A percentile compares a stretch with the other conserved stretches of the same genome.
phyloP scores from a whole-genome alignment of 139 green algal genomes.

The Tetradesmus lagerheimii region DNA sequence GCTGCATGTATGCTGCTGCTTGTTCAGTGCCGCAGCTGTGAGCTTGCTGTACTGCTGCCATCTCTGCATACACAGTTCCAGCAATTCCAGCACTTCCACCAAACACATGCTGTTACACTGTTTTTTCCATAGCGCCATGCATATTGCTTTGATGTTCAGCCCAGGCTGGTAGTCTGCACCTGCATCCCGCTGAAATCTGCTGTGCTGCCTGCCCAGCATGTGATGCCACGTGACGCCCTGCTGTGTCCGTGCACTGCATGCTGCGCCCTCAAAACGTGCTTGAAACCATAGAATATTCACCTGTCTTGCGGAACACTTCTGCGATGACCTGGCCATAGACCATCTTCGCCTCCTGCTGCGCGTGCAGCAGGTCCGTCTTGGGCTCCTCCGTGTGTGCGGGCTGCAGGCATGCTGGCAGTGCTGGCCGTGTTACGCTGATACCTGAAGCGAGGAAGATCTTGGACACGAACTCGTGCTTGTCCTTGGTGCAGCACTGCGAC shows the following conservation, averaged over 20 bases:
- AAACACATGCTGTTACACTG: too few species aligned
- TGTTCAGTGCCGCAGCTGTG: neutral
- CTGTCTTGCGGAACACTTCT: constrained; percentile 49
- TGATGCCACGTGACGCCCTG: neutral
- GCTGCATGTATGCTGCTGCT: neutral
- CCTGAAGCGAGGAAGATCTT: constrained; percentile 32
- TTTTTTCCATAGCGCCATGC: too few species aligned
- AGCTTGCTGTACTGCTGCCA: neutral
- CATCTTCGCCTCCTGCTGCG: constrained; percentile 39
- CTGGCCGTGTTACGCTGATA: constrained; percentile 35
- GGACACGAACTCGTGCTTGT: constrained; percentile 45
- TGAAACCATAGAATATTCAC: neutral
- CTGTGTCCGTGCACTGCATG: neutral
- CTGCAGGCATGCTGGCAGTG: constrained; percentile 38
- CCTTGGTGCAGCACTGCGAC: constrained; percentile 42
- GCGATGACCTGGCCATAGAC: constrained; percentile 39
- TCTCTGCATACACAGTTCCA: too few species aligned
- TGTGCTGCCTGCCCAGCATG: neutral
- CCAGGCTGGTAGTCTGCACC: neutral
- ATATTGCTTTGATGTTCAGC: too few species aligned
- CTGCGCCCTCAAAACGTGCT: neutral
- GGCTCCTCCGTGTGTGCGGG: constrained; percentile 22
- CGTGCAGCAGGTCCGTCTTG: constrained; percentile 41
- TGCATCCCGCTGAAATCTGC: neutral
- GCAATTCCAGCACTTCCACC: too few species aligned